A percentile compares a stretch with the other conserved stretches of the same genome.
phyloP scores from a whole-genome alignment of 768 basidiomycete species.

The Leucosporidium yakuticum region DNA sequence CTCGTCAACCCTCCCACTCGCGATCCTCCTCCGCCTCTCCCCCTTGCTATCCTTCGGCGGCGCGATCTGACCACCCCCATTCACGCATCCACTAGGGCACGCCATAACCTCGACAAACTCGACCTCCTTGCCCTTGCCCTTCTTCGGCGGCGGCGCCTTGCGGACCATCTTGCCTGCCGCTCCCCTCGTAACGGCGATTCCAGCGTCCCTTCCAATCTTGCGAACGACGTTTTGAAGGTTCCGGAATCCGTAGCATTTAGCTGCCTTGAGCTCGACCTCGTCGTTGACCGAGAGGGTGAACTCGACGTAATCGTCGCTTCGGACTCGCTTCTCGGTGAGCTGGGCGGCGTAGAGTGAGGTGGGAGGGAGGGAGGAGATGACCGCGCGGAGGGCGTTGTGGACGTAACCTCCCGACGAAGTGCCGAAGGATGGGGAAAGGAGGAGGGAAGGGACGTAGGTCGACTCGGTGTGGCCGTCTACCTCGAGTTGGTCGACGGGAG shows the following conservation, averaged over 20 bases:
- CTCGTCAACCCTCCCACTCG: conserved; percentile 27
- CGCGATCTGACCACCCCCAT: conserved; percentile 83
- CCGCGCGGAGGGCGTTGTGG: conserved; percentile 62
- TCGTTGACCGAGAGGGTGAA: conserved; percentile 20
- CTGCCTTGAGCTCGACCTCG: conserved; percentile 68
- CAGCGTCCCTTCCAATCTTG: conserved; percentile 79
- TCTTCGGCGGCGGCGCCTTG: conserved; percentile 34
- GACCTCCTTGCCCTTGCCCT: conserved; percentile 47
- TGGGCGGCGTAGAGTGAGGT: conserved; percentile 31
- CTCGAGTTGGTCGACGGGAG: neutral
- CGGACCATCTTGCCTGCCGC: conserved; percentile 51
- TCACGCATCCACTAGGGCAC: conserved; percentile 93
- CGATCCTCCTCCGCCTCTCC: conserved; percentile 8
- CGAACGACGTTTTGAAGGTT: conserved; percentile 95
- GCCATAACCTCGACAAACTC: conserved; percentile 99
- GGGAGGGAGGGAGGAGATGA: conserved; percentile 41
- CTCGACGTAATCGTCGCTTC: conserved; percentile 44
- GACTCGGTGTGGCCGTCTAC: conserved; percentile 58
- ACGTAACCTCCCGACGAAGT: conserved; percentile 90
- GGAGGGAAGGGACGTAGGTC: conserved; percentile 21
- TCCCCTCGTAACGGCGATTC: conserved; percentile 65
- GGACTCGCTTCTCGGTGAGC: conserved; percentile 39
- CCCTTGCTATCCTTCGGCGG: conserved; percentile 33
- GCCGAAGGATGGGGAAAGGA: conserved; percentile 61
- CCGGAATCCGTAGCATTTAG: conserved; percentile 93